Conservation (phyloP, 2,329 filamentous ascomycete species). For the Paracamarosporium sp. region DNA sequence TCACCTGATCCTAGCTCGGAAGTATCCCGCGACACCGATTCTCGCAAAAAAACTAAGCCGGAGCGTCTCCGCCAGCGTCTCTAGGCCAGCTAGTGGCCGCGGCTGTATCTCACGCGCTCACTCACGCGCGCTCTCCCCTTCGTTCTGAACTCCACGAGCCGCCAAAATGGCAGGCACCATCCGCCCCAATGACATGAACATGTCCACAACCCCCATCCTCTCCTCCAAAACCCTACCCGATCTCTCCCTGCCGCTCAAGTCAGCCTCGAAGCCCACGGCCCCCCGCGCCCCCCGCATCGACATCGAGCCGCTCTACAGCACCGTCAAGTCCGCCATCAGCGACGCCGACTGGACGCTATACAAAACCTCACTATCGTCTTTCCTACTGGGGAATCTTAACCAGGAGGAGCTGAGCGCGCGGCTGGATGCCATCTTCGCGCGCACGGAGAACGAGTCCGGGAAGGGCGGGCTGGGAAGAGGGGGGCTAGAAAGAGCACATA, state of each 20-base stretch:
- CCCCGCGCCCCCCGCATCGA: constrained; percentile 66
- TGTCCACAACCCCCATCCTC: constrained; percentile 42
- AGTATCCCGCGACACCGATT: constrained; percentile 21
- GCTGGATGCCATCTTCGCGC: constrained; percentile 60
- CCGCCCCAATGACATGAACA: constrained; percentile 44
- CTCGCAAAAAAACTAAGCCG: neutral
- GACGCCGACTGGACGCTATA: constrained; percentile 65
- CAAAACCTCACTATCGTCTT: constrained; percentile 63
- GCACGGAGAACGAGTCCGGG: neutral
- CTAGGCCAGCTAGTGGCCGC: constrained; percentile 1
- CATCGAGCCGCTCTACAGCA: constrained; percentile 67
- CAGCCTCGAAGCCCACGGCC: constrained; percentile 58
- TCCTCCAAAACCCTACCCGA: constrained; percentile 42
- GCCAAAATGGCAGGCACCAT: constrained; percentile 47
- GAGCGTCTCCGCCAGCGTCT: neutral
- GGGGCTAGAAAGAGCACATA: constrained; percentile 65
- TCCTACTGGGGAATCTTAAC: constrained; percentile 67
- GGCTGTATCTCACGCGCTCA: constrained; percentile 3
- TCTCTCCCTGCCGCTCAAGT: constrained; percentile 40
- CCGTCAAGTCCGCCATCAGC: constrained; percentile 65
- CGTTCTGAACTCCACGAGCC: constrained; percentile 3
- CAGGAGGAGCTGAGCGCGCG: constrained; percentile 66
- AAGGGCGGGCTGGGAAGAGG: constrained; percentile 47
- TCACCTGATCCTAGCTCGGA: constrained; percentile 17
- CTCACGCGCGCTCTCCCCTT: neutral